Evolutionary conservation across 2,329 filamentous ascomycete species (phyloP).

Genomic region (Harringtonia aguacate): DNA sequence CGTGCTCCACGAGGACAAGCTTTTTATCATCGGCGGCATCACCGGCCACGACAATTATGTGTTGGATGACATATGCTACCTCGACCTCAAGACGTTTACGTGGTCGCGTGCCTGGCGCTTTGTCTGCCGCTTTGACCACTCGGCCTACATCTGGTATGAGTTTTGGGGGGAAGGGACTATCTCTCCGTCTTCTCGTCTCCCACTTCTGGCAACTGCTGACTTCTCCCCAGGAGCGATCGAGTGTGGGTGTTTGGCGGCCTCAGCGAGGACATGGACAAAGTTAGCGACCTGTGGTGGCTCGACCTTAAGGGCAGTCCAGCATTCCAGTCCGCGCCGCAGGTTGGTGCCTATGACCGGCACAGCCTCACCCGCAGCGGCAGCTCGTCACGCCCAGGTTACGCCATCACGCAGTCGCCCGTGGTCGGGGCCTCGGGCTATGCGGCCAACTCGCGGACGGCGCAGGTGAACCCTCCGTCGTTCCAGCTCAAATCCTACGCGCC

Average conservation of each 20-base stretch:
- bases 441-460: conserved; percentile 55
- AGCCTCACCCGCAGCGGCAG: neutral
- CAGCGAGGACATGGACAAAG: conserved; percentile 93
- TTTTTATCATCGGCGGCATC: conserved; percentile 93
- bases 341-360: conserved; percentile 39
- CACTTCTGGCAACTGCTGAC: conserved; percentile 9
- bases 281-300: conserved; percentile 93
- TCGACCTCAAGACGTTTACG: conserved; percentile 93
- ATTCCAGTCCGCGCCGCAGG: conserved; percentile 58
- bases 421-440: conserved; percentile 54
- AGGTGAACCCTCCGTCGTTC: conserved; percentile 56
- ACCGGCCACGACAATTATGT: conserved; percentile 88
- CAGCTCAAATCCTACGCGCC: conserved; percentile 66
- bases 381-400: conserved; percentile 30
- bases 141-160: conserved; percentile 73
- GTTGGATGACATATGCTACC: conserved; percentile 89
- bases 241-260: conserved; percentile 96
- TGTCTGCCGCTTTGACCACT: conserved; percentile 88
- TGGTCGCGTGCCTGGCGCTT: conserved; percentile 97
- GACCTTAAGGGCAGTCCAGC: conserved; percentile 86
- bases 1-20: conserved; percentile 88
- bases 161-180: no score
- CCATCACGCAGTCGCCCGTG: conserved; percentile 33
- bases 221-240: conserved; percentile 48
- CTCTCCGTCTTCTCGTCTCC: neutral